Evolutionary conservation across 495 filamentous ascomycete genomes (phyloP).

Genomic region (Hyaloscypha bicolor): DNA sequence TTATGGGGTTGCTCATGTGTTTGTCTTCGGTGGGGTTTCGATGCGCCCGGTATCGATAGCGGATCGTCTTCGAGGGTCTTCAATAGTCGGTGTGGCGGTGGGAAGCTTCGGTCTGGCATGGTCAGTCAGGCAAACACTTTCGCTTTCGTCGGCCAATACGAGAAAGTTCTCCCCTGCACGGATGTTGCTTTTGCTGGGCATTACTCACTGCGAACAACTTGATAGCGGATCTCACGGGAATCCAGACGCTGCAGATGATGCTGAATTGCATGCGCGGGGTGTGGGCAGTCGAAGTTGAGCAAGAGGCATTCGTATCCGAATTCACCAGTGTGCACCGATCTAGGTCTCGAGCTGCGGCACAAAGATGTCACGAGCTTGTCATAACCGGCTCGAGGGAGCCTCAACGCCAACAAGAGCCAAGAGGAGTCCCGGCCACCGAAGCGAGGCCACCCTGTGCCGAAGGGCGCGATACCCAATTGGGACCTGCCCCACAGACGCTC

Average conservation of each 20-base stretch:
- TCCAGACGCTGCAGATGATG: neutral
- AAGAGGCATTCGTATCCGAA: neutral
- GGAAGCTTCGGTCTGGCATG: slow-evolving; percentile 10
- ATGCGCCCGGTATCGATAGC: neutral
- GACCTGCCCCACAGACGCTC: neutral
- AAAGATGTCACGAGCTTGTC: slow-evolving; percentile 17
- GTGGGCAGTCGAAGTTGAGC: neutral
- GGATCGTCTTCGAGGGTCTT: neutral
- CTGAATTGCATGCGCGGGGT: neutral
- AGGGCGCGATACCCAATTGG: neutral
- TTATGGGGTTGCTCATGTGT: slow-evolving; percentile 9
- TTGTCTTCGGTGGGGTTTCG: neutral
- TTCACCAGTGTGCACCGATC: neutral
- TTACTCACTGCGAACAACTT: neutral
- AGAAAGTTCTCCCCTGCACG: neutral
- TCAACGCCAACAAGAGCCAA: neutral
- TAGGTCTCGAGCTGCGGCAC: neutral
- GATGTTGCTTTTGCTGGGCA: neutral
- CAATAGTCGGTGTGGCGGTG: slow-evolving; percentile 7
- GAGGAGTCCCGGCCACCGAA: neutral
- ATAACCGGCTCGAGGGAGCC: slow-evolving; percentile 4
- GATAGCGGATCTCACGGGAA: neutral
- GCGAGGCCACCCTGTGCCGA: neutral
- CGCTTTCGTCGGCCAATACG: slow-evolving; percentile 6
- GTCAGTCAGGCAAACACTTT: slow-evolving; percentile 27